A percentile compares a stretch with the other conserved stretches of the same genome.
Conservation (phyloP, 2,329 filamentous ascomycete species). For the Neonectria coccinea region DNA sequence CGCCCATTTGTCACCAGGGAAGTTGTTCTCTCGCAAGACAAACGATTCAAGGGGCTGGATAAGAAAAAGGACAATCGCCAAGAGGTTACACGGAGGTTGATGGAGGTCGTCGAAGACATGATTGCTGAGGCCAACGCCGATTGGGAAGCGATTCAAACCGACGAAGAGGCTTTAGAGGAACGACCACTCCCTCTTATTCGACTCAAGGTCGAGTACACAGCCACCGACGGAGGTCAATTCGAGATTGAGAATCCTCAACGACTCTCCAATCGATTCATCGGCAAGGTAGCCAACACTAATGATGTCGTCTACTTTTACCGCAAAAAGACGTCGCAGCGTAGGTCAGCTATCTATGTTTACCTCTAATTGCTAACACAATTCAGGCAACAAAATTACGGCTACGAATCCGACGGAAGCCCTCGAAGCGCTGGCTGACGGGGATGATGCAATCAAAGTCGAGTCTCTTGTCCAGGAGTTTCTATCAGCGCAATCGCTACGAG, state of each 20-base stretch:
- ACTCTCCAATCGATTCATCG: slow-evolving; percentile 91
- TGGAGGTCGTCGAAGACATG: slow-evolving; percentile 83
- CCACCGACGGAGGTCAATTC: slow-evolving; percentile 85
- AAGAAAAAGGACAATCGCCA: slow-evolving; percentile 85
- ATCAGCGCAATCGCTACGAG: slow-evolving; percentile 86
- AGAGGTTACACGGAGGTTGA: slow-evolving; percentile 81
- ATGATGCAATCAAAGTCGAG: slow-evolving; percentile 86
- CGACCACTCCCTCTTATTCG: slow-evolving; percentile 85
- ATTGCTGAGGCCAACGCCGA: slow-evolving; percentile 85
- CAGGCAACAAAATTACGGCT: slow-evolving; percentile 51
- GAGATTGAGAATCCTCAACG: slow-evolving; percentile 96
- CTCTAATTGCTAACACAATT: slow-evolving; percentile 14
- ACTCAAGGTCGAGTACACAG: slow-evolving; percentile 89
- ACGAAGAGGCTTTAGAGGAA: slow-evolving; percentile 67
- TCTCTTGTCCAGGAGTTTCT: slow-evolving; percentile 90
- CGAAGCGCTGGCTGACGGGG: slow-evolving; percentile 60
- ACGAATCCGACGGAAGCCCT: slow-evolving; percentile 73
- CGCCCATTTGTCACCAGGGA: slow-evolving; percentile 91
- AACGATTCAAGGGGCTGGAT: slow-evolving; percentile 80
- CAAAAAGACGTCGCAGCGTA: slow-evolving; percentile 76
- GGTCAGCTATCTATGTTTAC: neutral
- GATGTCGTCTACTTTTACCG: slow-evolving; percentile 94
- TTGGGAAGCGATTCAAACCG: slow-evolving; percentile 83
- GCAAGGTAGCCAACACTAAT: slow-evolving; percentile 92
- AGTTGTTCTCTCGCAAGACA: slow-evolving; percentile 80